phyloP scores from a whole-genome alignment of 2,329 filamentous ascomycete species.

The Hymenoscyphus infarciens region DNA sequence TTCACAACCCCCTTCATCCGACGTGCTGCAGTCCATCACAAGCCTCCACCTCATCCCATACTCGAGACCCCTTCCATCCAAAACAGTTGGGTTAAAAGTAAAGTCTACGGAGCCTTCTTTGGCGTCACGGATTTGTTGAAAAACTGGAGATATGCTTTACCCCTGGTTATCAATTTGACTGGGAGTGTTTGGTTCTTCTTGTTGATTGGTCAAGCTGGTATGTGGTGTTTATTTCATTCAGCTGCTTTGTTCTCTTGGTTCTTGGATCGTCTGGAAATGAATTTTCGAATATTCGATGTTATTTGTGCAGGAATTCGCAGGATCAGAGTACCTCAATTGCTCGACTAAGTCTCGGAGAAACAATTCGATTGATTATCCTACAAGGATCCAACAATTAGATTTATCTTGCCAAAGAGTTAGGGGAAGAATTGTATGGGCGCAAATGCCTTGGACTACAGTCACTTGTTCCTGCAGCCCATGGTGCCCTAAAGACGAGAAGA shows the following conservation, averaged over 20 bases:
- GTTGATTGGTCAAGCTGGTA: slow-evolving; percentile 86
- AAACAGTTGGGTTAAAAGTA: slow-evolving; percentile 59
- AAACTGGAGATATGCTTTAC: slow-evolving; percentile 80
- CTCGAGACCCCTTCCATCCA: slow-evolving; percentile 49
- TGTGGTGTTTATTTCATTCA: slow-evolving; percentile 32
- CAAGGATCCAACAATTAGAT: no score
- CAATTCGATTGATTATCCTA: no score
- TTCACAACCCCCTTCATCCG: slow-evolving; percentile 92
- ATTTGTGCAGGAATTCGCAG: no score
- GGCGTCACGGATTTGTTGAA: slow-evolving; percentile 73
- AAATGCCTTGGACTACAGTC: background rate
- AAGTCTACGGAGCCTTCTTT: slow-evolving; percentile 64
- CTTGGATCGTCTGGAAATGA: no score
- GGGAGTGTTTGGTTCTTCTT: slow-evolving; percentile 97
- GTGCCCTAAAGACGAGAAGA: no score
- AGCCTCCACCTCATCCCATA: slow-evolving; percentile 55
- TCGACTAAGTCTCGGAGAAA: no score
- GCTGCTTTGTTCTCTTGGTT: background rate
- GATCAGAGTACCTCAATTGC: no score
- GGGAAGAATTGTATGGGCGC: background rate
- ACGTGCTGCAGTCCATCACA: slow-evolving; percentile 73
- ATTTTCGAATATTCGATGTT: no score
- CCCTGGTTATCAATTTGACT: slow-evolving; percentile 82
- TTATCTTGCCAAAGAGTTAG: no score
- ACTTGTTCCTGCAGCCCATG: no score